A percentile compares a stretch with the other conserved stretches of the same genome.
These are phyloP conservation scores for Fusarium subtropicale DNA, from an alignment of 2,329 filamentous ascomycete species.

Conservation along the genomic window DNA sequence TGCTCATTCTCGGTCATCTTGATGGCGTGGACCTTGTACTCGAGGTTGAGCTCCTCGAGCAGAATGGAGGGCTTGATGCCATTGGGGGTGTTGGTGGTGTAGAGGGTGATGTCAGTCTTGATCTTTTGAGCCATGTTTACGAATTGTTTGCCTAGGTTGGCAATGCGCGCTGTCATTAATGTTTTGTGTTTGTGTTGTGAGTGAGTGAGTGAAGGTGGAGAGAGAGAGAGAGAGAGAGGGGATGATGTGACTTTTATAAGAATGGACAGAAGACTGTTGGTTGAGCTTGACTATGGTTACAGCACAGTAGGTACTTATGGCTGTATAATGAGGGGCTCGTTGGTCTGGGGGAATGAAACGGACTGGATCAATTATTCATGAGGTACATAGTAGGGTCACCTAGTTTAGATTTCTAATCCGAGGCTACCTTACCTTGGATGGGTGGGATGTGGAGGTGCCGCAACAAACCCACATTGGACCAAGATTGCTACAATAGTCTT, in stretches of 20 bases:
- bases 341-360: slow-evolving; percentile 1
- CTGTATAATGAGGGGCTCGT: slow-evolving; percentile 9
- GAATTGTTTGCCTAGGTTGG: slow-evolving; percentile 45
- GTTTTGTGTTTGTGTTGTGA: background rate
- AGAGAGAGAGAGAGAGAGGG: background rate
- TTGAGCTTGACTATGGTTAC: background rate
- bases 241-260: slow-evolving; percentile 18
- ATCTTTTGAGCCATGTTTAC: slow-evolving; percentile 50
- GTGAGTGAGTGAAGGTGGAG: background rate
- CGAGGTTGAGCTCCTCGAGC: slow-evolving; percentile 83
- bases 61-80: slow-evolving; percentile 91
- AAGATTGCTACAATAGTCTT: slow-evolving; percentile 18
- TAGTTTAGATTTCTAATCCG: slow-evolving; percentile 24
- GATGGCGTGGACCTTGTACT: slow-evolving; percentile 79
- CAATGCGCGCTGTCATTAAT: slow-evolving; percentile 46
- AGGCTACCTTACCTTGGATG: background rate
- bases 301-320: background rate
- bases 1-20: slow-evolving; percentile 81
- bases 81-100: slow-evolving; percentile 87
- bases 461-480: slow-evolving; percentile 9
- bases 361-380: slow-evolving; percentile 34
- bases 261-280: slow-evolving; percentile 1
- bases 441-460: background rate
- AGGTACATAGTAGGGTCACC: background rate
- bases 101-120: slow-evolving; percentile 77